Conservation (phyloP, 129 eudicot species). For the sunflower (Helianthus annuus) region HanXRQr2.0-SUNRISE NC_035436.2:201593903-201594402, state of each 20-base stretch:
- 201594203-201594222: conserved; percentile 35
- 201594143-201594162: conserved; percentile 34
- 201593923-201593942: conserved; percentile 22
- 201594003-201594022: conserved; percentile 16
- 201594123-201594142: conserved; percentile 39
- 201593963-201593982: conserved; percentile 11
- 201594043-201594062: conserved; percentile 53
- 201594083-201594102: conserved; percentile 17
- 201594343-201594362: conserved; percentile 61
- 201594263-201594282: conserved; percentile 11
- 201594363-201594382: conserved; percentile 28
- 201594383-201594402: conserved; percentile 26
- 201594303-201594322: conserved; percentile 47
- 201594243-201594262: conserved; percentile 27
- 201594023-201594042: conserved; percentile 27
- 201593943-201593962: conserved; percentile 28
- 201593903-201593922: conserved; percentile 34
- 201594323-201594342: conserved; percentile 80
- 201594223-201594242: conserved; percentile 33
- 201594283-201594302: conserved; percentile 12
- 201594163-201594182: conserved; percentile 6
- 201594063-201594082: conserved; percentile 22
- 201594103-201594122: conserved; percentile 24
- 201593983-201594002: conserved; percentile 20
- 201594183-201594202: conserved; percentile 15